Evolutionary conservation across 2,329 filamentous ascomycete genomes (phyloP).

Genomic region (Escovopsis sp.): DNA sequence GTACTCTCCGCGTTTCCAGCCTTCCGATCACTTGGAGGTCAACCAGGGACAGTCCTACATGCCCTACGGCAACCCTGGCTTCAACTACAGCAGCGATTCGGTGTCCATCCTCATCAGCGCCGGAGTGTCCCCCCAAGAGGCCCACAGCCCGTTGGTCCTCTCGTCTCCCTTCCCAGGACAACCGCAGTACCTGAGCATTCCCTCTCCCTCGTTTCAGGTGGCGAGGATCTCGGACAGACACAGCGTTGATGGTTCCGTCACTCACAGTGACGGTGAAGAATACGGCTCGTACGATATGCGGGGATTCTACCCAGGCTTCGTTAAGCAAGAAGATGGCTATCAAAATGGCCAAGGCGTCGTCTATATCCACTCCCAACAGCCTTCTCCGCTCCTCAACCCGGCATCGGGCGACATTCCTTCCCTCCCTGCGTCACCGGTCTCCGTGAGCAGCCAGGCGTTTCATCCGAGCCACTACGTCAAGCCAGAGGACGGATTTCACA

Average conservation of each 20-base stretch:
- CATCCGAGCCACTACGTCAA: slow-evolving; percentile 11
- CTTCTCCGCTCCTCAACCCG: slow-evolving; percentile 30
- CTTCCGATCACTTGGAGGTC: slow-evolving; percentile 27
- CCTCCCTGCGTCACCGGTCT: slow-evolving; percentile 29
- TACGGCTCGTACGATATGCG: slow-evolving; percentile 34
- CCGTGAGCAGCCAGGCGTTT: slow-evolving; percentile 18
- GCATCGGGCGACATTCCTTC: slow-evolving; percentile 30
- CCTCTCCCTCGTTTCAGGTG: slow-evolving; percentile 42
- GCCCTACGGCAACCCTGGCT: slow-evolving; percentile 41
- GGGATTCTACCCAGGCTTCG: slow-evolving; percentile 27
- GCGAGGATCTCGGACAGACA: slow-evolving; percentile 48
- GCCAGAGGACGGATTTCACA: too few relatives aligned
- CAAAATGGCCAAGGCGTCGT: slow-evolving; percentile 30
- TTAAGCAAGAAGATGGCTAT: slow-evolving; percentile 29
- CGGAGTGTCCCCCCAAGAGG: slow-evolving; percentile 26
- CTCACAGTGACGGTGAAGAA: slow-evolving; percentile 49
- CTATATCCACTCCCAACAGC: slow-evolving; percentile 50
- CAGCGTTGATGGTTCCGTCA: slow-evolving; percentile 45
- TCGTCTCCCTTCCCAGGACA: slow-evolving; percentile 39
- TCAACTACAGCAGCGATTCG: slow-evolving; percentile 51
- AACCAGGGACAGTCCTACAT: slow-evolving; percentile 27
- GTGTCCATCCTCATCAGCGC: slow-evolving; percentile 40
- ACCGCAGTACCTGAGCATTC: slow-evolving; percentile 47
- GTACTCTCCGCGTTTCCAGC: slow-evolving; percentile 46
- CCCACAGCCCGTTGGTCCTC: slow-evolving; percentile 39